Conservation (phyloP, 108 stramenopile species). For the Nitzschia sp. region DNA sequence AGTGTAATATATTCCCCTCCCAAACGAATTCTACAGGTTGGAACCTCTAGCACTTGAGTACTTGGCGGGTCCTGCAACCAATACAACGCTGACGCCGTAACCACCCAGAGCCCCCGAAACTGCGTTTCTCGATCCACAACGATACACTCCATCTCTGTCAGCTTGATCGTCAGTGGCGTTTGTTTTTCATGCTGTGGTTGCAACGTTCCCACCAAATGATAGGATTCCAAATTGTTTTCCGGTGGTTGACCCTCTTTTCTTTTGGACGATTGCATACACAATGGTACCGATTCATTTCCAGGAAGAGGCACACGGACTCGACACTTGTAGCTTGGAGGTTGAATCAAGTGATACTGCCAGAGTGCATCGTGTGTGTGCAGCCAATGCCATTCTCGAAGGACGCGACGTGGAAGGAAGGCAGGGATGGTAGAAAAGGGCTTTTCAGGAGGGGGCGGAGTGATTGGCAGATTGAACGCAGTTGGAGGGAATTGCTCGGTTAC, state of each 20-base stretch:
- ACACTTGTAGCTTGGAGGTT: too few species aligned
- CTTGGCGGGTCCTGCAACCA: constrained; percentile 8
- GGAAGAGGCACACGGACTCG: too few species aligned
- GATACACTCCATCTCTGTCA: constrained; percentile 2
- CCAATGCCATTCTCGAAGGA: constrained; percentile 2
- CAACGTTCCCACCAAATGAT: not conserved
- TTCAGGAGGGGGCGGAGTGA: too few species aligned
- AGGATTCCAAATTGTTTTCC: not conserved
- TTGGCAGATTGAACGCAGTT: too few species aligned
- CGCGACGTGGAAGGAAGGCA: not conserved
- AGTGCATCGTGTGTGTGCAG: not conserved
- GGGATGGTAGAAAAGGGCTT: too few species aligned
- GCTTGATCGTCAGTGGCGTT: not conserved
- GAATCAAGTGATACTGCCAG: too few species aligned
- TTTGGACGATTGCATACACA: too few species aligned
- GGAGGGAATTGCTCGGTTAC: too few species aligned
- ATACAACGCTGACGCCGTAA: constrained; percentile 6
- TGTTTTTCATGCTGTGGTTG: not conserved
- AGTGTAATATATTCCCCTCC: not conserved
- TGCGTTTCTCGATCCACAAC: not conserved
- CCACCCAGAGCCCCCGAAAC: constrained; percentile 16
- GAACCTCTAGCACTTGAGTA: too few species aligned
- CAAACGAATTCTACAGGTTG: not conserved
- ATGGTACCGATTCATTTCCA: too few species aligned
- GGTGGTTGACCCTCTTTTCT: too few species aligned